Evolutionary conservation across 371 early-diverging fungal genomes (phyloP), one percentile per base, ranked within the genome.

Genomic region (Dichotomocladium elegans): DNA sequence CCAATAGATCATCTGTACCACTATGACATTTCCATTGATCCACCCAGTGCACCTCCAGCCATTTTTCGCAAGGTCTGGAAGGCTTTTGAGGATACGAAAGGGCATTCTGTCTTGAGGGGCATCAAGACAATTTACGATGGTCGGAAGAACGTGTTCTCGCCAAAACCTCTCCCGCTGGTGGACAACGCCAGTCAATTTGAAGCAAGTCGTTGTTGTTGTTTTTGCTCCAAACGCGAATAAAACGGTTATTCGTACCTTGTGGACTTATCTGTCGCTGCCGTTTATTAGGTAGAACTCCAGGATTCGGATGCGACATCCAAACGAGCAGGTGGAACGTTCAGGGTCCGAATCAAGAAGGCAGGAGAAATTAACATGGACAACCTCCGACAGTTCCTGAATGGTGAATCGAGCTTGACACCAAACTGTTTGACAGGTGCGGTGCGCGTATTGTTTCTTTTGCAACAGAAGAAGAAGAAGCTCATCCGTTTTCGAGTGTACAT

Each of bases 351-450:
- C 30, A 81, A 72, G 53, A 74, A 78, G 54, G 79, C 72, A 0
- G 77, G 82, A 5, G 73, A 77, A 30, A 71, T 87, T 35, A 68
- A 76, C 50, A 70, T 86, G 60, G 68, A 68, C 21, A 72, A 76
- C 27, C 56, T 89, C 11, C 68, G 63, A 12, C 72, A 63, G 9
- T 86, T 73, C 57, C 49, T 83, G 12, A 37, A 60, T 7, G 78
- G 79, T 14, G 53, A 63, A 53, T 17, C 65, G 3, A 37, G 58
- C 22, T 37, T 68, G 37, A 78, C 71, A 1, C 52, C 68, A 33
- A 74, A 73, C 35, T 67, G 66, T 19, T 50, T 74, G 27, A 70
- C 80, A 8, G 75, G 76, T 75, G 60, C 27, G 12, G n/a, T n/a
- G n/a, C 15, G 21, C 29, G n/a, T 51, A 3, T 19, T 28, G 25